Conservation (phyloP, 257 asterid species). For the Pogostemon cablin region DNA sequence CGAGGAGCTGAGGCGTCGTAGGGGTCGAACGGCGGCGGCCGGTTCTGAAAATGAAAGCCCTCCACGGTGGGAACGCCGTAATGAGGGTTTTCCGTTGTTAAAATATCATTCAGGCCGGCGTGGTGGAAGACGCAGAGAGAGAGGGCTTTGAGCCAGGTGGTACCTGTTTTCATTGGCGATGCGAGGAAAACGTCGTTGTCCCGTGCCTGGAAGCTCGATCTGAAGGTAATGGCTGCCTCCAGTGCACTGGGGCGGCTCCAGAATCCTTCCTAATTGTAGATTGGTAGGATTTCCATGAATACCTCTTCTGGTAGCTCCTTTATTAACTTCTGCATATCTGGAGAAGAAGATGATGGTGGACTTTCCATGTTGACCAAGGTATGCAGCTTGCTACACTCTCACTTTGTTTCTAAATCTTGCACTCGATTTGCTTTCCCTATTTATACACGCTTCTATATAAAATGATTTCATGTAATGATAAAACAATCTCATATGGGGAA, state of each 20-base stretch:
- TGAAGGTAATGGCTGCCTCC: not conserved
- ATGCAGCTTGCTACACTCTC: too few species aligned
- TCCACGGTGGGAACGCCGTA: not conserved
- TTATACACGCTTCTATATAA: too few species aligned
- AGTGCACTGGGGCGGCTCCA: not conserved
- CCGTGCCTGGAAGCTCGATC: not conserved
- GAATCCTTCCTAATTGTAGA: not conserved
- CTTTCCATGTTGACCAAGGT: not conserved
- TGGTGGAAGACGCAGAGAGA: slow-evolving; percentile 5
- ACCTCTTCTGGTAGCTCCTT: not conserved
- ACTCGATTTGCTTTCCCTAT: too few species aligned
- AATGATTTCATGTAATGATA: too few species aligned
- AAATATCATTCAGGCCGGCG: not conserved
- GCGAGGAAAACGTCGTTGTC: slow-evolving; percentile 27
- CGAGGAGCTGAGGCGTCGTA: not conserved
- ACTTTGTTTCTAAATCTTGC: too few species aligned
- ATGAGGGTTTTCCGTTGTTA: slow-evolving; percentile 18
- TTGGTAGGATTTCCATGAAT: not conserved
- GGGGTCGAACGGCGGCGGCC: not conserved
- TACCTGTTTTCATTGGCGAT: slow-evolving; percentile 16
- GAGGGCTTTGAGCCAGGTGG: slow-evolving; percentile 18
- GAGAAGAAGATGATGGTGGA: not conserved
- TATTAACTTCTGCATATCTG: not conserved
- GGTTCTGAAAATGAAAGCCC: too few species aligned
- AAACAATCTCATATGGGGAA: too few species aligned